Evolutionary conservation across 129 eudicot genomes (phyloP), one percentile per base, ranked within the genome.

Genomic region (Ambrosia trifida): DNA sequence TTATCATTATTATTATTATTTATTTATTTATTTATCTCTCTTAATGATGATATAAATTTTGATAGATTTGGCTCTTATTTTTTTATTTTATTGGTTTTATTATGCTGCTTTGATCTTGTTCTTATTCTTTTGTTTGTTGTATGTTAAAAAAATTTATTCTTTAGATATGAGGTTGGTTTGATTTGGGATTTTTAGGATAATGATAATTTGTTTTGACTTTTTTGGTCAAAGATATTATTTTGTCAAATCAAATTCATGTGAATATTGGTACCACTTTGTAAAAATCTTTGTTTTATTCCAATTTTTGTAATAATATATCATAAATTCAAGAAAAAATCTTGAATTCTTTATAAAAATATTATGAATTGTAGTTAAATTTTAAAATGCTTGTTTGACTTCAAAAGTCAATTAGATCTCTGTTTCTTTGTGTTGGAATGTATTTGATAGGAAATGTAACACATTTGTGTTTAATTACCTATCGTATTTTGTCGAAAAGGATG

Each of bases 151-250:
- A 53, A 44, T 32, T 50, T 14, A 24, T 66, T 19, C 61, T 66
- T 19, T n/a, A 18, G 79, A 45, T 40, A 31, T 1, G 19, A 41
- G 13, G 7, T 32, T 11, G 74, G 36, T 32, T 11, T 46, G 63
- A 33, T 58, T 76, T 59, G 75, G 75, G 56, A 66, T 70, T 70
- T 77, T 77, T 70, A 60, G 49, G 81, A 50, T 69, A 67, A 33
- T 14, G 68, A 41, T 75, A 7, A 54, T 28, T 28, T 24, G 7
- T 71, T 43, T 40, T 70, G 38, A 52, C 69, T 72, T 72, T 61
- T 61, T 18, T 47, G 60, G 49, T 73, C 52, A 18, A 62, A 17
- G 50, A 33, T 73, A 44, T 10, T 61, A 11, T 31, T 73, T 32
- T 73, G 56, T 54, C 35, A 65, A 53, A 51, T 52, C 49, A 52